A percentile compares a stretch with the other conserved stretches of the same genome.
phyloP scores from a whole-genome alignment of 257 asterid genomes.

The Galeopsis tetrahit region DNA sequence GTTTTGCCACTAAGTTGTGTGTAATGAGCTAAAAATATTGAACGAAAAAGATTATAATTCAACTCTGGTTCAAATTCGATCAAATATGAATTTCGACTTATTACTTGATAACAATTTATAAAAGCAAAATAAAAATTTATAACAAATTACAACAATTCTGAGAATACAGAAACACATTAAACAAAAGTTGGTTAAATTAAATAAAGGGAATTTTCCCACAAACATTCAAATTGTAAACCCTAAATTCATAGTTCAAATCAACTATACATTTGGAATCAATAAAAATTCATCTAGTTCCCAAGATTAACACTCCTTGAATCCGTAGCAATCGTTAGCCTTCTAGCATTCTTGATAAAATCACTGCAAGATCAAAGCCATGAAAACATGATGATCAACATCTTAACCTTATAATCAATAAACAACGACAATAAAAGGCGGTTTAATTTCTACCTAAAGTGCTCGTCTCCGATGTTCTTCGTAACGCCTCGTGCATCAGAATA shows the following conservation, averaged over 20 bases:
- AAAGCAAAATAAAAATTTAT: neutral
- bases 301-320: conserved; percentile 63
- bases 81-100: too few relatives aligned
- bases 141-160: neutral
- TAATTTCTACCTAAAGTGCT: conserved; percentile 56
- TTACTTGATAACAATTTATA: neutral
- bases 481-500: conserved; percentile 49
- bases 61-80: too few relatives aligned
- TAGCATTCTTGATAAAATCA: conserved; percentile 60
- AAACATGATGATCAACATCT: neutral
- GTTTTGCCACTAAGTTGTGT: too few relatives aligned
- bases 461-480: conserved; percentile 65
- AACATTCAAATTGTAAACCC: conserved; percentile 27
- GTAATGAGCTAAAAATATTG: too few relatives aligned
- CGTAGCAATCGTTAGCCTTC: conserved; percentile 59
- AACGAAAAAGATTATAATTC: too few relatives aligned
- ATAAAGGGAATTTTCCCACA: conserved; percentile 34
- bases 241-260: conserved; percentile 28
- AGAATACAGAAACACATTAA: neutral
- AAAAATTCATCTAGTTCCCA: conserved; percentile 40
- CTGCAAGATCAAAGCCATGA: conserved; percentile 42
- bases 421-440: neutral
- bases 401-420: neutral
- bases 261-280: conserved; percentile 41
- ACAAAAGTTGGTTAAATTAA: conserved; percentile 22